Evolutionary conservation across 2,329 filamentous ascomycete species (phyloP).

Genomic region (Didymella pinodella): DNA sequence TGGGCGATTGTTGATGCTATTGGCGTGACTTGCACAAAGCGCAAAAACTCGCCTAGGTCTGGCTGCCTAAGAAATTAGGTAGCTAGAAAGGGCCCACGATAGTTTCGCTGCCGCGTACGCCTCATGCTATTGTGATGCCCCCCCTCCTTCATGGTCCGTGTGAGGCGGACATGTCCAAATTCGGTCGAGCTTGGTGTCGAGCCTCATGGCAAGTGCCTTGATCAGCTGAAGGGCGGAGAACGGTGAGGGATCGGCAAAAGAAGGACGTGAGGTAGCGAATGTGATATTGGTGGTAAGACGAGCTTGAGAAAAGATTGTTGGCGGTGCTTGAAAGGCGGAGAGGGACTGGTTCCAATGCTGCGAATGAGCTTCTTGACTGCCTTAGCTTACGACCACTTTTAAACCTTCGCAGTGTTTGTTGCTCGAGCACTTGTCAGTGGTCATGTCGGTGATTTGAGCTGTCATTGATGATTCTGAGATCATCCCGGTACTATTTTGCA

Average conservation of each 20-base stretch:
- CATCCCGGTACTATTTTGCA: background rate
- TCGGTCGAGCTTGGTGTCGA: constrained; percentile 1
- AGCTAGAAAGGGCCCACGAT: background rate
- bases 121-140: background rate
- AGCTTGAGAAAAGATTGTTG: background rate
- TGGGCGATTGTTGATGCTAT: too few relatives aligned
- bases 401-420: background rate
- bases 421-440: background rate
- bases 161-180: background rate
- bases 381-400: background rate
- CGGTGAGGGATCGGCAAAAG: background rate
- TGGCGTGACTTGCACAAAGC: too few relatives aligned
- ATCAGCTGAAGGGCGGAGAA: background rate
- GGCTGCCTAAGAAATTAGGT: background rate
- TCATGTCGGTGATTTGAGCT: background rate
- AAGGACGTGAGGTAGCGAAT: background rate
- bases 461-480: background rate
- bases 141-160: constrained; percentile 6
- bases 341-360: background rate
- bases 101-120: constrained; percentile 6
- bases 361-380: background rate
- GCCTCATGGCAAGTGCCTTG: background rate
- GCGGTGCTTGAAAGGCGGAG: background rate
- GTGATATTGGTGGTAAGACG: constrained; percentile 2
- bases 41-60: too few relatives aligned